phyloP scores from a whole-genome alignment of 164 flowering plant genomes.

The Taxillus chinensis region DNA sequence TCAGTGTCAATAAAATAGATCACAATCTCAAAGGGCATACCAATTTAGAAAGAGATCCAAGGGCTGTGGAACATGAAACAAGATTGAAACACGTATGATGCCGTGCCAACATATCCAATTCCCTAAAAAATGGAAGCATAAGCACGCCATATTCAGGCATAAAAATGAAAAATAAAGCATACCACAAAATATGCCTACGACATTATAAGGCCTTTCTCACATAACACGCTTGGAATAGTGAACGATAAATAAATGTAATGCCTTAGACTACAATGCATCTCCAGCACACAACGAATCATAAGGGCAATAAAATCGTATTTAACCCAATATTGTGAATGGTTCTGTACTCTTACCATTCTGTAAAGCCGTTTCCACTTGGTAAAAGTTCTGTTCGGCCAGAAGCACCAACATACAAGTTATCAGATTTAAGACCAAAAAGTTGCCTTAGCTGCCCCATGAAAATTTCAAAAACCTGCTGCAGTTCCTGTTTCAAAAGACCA shows the following conservation, averaged over 20 bases:
- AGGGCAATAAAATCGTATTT: no score
- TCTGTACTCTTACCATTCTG: constrained; percentile 62
- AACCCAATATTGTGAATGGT: background rate
- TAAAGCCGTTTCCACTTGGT: constrained; percentile 74
- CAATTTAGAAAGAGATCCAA: constrained; percentile 90
- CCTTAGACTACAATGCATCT: no score
- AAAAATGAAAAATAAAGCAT: no score
- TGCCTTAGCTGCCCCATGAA: constrained; percentile 85
- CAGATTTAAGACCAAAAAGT: constrained; percentile 78
- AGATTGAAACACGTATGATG: constrained; percentile 85
- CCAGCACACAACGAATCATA: no score
- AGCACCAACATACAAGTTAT: constrained; percentile 28
- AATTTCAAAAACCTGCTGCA: constrained; percentile 50
- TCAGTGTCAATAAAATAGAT: no score
- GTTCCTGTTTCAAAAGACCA: constrained; percentile 47
- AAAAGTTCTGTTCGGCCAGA: constrained; percentile 39
- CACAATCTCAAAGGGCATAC: constrained; percentile 22
- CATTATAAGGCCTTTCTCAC: no score
- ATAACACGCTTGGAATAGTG: no score
- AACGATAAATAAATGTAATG: no score
- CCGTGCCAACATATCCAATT: constrained; percentile 76
- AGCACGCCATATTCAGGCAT: background rate
- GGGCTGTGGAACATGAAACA: constrained; percentile 74
- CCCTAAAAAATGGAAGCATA: constrained; percentile 40
- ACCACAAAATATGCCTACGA: no score